These are phyloP conservation scores for Solanum bulbocastanum DNA, from an alignment of 257 asterid species.

Conservation along the genomic window DNA sequence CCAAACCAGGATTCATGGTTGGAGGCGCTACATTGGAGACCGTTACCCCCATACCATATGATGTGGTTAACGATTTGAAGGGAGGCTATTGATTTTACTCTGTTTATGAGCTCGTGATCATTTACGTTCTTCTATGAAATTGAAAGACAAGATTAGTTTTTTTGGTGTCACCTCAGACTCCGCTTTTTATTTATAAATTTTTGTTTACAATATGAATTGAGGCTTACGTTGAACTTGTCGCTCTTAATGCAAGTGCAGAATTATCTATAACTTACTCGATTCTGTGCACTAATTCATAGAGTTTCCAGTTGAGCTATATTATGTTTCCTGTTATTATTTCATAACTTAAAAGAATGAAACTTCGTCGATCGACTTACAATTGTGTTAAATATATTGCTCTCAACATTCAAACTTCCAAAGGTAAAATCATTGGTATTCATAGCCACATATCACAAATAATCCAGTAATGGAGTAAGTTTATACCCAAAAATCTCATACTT, in stretches of 20 bases:
- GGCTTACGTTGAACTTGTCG: neutral
- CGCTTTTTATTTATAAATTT: neutral
- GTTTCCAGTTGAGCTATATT: neutral
- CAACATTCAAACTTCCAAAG: neutral
- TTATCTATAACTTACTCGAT: neutral
- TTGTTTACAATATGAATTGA: neutral
- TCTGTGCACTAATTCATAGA: neutral
- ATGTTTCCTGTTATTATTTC: neutral
- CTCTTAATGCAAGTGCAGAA: neutral
- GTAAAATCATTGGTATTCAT: neutral
- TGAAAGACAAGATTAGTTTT: neutral
- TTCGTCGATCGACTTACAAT: neutral
- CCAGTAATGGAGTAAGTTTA: neutral
- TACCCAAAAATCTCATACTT: neutral
- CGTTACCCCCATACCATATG: constrained; percentile 73
- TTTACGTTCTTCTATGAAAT: neutral
- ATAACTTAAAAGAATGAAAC: neutral
- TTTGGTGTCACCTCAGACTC: neutral
- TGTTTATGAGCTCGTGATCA: neutral
- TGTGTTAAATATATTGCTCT: neutral
- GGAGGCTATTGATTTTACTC: neutral
- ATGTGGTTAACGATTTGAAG: constrained; percentile 6
- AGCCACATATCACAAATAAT: neutral
- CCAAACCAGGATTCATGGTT: constrained; percentile 86
- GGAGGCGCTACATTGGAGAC: constrained; percentile 67